Base-by-base conservation (phyloP, 345 rosid species). In the Ceriops zippeliana region DNA sequence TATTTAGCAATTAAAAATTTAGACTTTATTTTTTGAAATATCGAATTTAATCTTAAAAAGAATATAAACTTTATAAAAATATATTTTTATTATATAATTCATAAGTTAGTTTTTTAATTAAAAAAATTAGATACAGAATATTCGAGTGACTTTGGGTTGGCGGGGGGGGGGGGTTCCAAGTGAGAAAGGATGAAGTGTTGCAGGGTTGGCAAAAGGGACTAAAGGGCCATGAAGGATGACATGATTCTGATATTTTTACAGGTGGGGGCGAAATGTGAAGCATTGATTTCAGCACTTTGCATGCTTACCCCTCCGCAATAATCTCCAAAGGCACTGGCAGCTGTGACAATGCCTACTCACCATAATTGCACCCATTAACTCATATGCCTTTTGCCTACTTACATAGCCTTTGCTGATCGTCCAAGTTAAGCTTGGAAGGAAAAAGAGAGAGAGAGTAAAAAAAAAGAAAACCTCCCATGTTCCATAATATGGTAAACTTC, bases 371-470 rank as follows among this genome's bases (percentile, higher is more conserved):
- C 57, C 17, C 27, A 64, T 69, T 57, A 66, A 30, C 16, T 9
- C 42, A 16, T 34, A 9, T 26, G 42, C 27, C 21, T 35, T 42
- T 42, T 0, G 49, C 49, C 49, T 42, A 42, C 16, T 13, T 3
- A 3, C 5, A 3, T 42, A 13, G 19, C 73, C 80, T 74, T 82
- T 87, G 82, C 86, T 68, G 73, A 42, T 65, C 79, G 75, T 83
- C 58, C 72, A 80, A 83, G 86, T 78, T 56, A 71, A 76, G 73
- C 4, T 31, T 4, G 34, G 34, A 31, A 5, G 34, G 5, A 30
- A 30, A 30, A 0, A 30, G 4, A 30, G 4, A 30, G 5, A 24
- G 26, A 24, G 26, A 24, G 26, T 24, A 24, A 24, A 31, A 31
- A 31, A 31, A 31, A 31, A 31, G 6, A 5, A 31, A 31, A 5